Evolutionary conservation across 2,329 filamentous ascomycete genomes (phyloP).

Genomic region (Chaetomium sp.): DNA sequence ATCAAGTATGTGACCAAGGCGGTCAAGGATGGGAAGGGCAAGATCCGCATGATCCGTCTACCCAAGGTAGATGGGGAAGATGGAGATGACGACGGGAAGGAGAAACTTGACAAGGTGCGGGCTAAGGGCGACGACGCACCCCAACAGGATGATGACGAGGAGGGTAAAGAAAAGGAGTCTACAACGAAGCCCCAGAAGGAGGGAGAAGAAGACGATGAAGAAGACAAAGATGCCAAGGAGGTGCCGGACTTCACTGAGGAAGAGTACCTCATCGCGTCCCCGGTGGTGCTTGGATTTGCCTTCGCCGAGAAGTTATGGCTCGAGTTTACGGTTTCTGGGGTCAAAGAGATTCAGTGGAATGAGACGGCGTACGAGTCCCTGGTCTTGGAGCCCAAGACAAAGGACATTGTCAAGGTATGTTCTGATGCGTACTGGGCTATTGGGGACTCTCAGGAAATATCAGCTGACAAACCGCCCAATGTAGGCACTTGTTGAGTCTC

Average conservation of each 20-base stretch:
- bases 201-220: neutral
- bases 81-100: constrained; percentile 31
- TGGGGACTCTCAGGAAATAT: too few species aligned
- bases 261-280: constrained; percentile 75
- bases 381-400: constrained; percentile 58
- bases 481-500: constrained; percentile 69
- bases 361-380: constrained; percentile 74
- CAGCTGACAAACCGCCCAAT: neutral
- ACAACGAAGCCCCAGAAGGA: neutral
- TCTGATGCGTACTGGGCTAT: too few species aligned
- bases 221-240: constrained; percentile 24
- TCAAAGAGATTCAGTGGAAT: constrained; percentile 81
- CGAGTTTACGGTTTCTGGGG: constrained; percentile 73
- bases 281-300: constrained; percentile 78
- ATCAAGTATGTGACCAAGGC: constrained; percentile 46
- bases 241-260: constrained; percentile 65
- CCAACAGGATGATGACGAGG: constrained; percentile 6
- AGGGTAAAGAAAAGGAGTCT: constrained; percentile 1
- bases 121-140: constrained; percentile 24
- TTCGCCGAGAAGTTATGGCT: constrained; percentile 89
- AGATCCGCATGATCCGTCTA: constrained; percentile 29
- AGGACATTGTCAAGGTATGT: constrained; percentile 57
- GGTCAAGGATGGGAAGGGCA: constrained; percentile 39
- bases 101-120: constrained; percentile 51
- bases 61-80: constrained; percentile 32